Evolutionary conservation across 1,284 basidiomycete species (phyloP).

Genomic region (Leccinum pachyderme): DNA sequence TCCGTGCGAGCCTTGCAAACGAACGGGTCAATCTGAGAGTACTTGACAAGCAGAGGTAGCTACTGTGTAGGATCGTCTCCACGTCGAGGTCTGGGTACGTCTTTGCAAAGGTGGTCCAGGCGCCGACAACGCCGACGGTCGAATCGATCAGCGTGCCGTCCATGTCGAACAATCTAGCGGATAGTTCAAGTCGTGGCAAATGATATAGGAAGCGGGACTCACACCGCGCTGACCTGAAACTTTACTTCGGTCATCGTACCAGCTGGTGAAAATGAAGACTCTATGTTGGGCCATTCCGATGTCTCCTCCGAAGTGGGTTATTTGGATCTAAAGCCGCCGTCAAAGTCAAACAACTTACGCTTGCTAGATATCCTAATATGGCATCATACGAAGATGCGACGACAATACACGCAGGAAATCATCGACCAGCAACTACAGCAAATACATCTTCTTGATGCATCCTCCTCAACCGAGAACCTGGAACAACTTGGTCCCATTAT

Average conservation of each 20-base stretch:
- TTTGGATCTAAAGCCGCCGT: slow-evolving; percentile 28
- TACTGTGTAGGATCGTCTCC: slow-evolving; percentile 60
- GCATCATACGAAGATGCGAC: slow-evolving; percentile 52
- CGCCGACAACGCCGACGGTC: slow-evolving; percentile 69
- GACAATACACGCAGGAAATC: slow-evolving; percentile 75
- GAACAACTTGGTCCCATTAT: slow-evolving; percentile 92
- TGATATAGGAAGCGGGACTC: slow-evolving; percentile 22
- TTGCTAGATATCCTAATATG: slow-evolving; percentile 8
- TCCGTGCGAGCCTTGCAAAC: slow-evolving; percentile 68
- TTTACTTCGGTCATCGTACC: slow-evolving; percentile 45
- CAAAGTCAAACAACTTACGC: slow-evolving; percentile 31
- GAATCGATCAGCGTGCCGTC: slow-evolving; percentile 78
- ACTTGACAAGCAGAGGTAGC: slow-evolving; percentile 14
- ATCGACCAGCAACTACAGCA: slow-evolving; percentile 85
- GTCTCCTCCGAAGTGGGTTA: not conserved
- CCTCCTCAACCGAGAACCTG: slow-evolving; percentile 86
- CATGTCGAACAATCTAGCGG: slow-evolving; percentile 69
- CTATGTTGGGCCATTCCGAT: not conserved
- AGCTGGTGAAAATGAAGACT: not conserved
- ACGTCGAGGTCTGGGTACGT: slow-evolving; percentile 65
- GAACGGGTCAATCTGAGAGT: not conserved
- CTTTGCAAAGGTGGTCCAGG: slow-evolving; percentile 66
- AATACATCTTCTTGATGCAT: slow-evolving; percentile 82
- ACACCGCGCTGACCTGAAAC: slow-evolving; percentile 57
- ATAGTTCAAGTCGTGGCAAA: slow-evolving; percentile 5